Evolutionary conservation across 441 rosid genomes (phyloP).

Genomic region (Croton laevigatus): DNA sequence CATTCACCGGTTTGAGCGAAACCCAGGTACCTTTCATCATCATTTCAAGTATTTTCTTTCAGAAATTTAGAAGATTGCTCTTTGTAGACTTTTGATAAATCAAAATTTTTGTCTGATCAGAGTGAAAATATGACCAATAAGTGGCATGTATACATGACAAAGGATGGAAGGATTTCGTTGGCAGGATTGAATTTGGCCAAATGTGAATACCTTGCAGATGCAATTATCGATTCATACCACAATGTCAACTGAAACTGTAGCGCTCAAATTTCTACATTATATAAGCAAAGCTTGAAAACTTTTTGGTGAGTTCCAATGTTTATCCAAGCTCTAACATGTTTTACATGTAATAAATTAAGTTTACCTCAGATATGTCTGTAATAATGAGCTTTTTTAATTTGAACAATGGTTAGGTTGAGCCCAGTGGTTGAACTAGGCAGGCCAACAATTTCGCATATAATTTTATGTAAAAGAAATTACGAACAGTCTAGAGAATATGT

Average conservation of each 20-base stretch:
- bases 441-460: neutral
- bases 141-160: slow-evolving; percentile 96
- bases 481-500: no score
- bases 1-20: slow-evolving; percentile 88
- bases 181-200: slow-evolving; percentile 87
- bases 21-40: slow-evolving; percentile 54
- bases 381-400: neutral
- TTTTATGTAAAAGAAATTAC: neutral
- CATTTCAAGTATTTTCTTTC: neutral
- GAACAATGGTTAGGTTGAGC: no score
- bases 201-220: slow-evolving; percentile 89
- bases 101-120: slow-evolving; percentile 33
- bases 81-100: neutral
- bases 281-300: slow-evolving; percentile 6
- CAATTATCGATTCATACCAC: slow-evolving; percentile 75
- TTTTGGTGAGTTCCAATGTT: slow-evolving; percentile 5
- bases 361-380: slow-evolving; percentile 8
- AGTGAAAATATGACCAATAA: slow-evolving; percentile 88
- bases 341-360: slow-evolving; percentile 25
- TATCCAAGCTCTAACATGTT: neutral
- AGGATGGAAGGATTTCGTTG: slow-evolving; percentile 89
- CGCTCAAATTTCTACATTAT: neutral
- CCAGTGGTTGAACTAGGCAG: no score
- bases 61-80: neutral
- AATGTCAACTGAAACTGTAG: slow-evolving; percentile 50